Evolutionary conservation across 2,329 filamentous ascomycete genomes (phyloP).

Genomic region (Ophiostoma sp.): DNA sequence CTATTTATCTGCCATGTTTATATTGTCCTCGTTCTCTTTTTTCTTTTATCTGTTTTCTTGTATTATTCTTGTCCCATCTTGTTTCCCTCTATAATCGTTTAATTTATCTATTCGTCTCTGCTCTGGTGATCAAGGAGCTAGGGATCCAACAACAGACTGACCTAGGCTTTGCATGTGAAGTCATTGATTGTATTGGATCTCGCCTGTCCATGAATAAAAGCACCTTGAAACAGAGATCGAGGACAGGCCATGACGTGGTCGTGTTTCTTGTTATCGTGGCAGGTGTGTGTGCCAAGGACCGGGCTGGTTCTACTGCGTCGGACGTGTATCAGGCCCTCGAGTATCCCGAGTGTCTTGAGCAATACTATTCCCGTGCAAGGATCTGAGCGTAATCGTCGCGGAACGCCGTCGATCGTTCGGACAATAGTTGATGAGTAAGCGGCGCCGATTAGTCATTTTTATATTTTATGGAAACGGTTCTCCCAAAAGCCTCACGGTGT

Average conservation of each 20-base stretch:
- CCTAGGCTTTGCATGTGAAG: neutral
- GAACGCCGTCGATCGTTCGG: neutral
- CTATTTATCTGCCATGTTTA: neutral
- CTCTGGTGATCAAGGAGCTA: neutral
- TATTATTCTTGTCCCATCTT: neutral
- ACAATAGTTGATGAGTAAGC: neutral
- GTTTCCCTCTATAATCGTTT: neutral
- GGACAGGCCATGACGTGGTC: neutral
- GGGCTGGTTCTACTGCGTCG: neutral
- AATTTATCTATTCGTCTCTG: neutral
- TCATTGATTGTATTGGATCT: too few relatives aligned
- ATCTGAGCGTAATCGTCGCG: neutral
- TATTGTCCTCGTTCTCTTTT: neutral
- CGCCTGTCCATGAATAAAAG: too few relatives aligned
- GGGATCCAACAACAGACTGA: neutral
- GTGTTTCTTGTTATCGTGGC: neutral
- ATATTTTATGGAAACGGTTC: too few relatives aligned
- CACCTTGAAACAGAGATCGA: neutral
- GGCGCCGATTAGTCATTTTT: neutral
- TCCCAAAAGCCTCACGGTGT: neutral
- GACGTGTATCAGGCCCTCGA: slow-evolving; percentile 1
- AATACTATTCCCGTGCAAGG: neutral
- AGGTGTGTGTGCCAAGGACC: neutral
- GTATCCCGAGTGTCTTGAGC: neutral
- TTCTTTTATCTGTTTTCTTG: neutral